A percentile compares a stretch with the other conserved stretches of the same genome.
Conservation (phyloP, 495 filamentous ascomycete genomes). For the Podospora comata region DNA sequence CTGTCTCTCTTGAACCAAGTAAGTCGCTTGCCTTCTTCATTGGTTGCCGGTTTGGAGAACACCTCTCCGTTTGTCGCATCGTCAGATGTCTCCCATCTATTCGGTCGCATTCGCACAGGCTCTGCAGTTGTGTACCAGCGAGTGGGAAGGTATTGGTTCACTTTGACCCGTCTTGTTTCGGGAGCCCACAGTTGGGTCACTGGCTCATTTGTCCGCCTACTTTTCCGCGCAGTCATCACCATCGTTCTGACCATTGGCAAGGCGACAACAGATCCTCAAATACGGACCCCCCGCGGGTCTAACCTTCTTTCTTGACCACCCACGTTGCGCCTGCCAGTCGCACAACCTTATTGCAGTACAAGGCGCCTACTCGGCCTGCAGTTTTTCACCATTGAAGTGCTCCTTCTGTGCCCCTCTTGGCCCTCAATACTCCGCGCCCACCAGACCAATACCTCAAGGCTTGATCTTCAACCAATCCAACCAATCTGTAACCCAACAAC, state of each 20-base stretch:
- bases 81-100: not conserved
- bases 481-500: no score
- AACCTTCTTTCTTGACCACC: not conserved
- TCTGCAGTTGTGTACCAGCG: not conserved
- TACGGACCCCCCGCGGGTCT: not conserved
- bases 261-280: constrained; percentile 4
- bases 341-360: not conserved
- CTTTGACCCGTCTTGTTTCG: not conserved
- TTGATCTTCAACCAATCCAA: not conserved
- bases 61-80: constrained; percentile 3
- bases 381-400: not conserved
- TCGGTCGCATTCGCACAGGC: not conserved
- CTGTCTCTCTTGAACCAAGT: not conserved
- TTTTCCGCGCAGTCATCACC: not conserved
- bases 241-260: constrained; percentile 5
- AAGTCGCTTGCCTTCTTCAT: not conserved
- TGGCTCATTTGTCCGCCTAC: constrained; percentile 9
- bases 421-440: no score
- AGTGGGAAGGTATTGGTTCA: constrained; percentile 9
- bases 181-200: constrained; percentile 5
- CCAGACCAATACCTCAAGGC: not conserved
- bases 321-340: not conserved
- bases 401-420: not conserved
- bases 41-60: not conserved
- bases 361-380: not conserved